Conservation (phyloP, 2,329 filamentous ascomycete genomes). For the Aspergillus sp. region DNA sequence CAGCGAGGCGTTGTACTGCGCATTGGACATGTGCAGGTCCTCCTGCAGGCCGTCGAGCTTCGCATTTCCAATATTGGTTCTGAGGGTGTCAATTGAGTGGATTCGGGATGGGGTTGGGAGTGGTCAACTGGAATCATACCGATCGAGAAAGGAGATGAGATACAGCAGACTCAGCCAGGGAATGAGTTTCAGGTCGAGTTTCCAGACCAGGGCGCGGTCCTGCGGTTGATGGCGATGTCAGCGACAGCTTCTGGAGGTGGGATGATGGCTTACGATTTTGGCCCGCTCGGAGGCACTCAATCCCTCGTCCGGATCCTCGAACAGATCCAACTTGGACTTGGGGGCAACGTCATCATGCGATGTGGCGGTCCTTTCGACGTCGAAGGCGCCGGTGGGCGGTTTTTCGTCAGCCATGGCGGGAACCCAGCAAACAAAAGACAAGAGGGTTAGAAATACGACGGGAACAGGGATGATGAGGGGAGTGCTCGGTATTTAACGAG, state of each 20-base stretch:
- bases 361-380: conserved; percentile 17
- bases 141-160: conserved; percentile 41
- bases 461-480: background rate
- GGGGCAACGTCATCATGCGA: conserved; percentile 1
- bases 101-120: background rate
- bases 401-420: conserved; percentile 10
- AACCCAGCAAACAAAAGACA: background rate
- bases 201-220: conserved; percentile 45
- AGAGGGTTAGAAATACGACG: background rate
- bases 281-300: conserved; percentile 62
- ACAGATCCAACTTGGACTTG: conserved; percentile 14
- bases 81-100: background rate
- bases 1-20: conserved; percentile 70
- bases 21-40: conserved; percentile 61
- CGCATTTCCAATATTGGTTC: conserved; percentile 75
- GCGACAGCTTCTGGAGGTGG: background rate
- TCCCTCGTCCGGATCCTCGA: conserved; percentile 61
- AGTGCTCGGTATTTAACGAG: background rate
- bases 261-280: conserved; percentile 50
- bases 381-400: conserved; percentile 11
- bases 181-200: conserved; percentile 44
- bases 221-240: conserved; percentile 16
- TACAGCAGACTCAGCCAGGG: conserved; percentile 48
- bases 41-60: conserved; percentile 56
- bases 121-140: conserved; percentile 16